Base-by-base conservation (phyloP, 306 rosid species). In the Castanea mollissima region DNA sequence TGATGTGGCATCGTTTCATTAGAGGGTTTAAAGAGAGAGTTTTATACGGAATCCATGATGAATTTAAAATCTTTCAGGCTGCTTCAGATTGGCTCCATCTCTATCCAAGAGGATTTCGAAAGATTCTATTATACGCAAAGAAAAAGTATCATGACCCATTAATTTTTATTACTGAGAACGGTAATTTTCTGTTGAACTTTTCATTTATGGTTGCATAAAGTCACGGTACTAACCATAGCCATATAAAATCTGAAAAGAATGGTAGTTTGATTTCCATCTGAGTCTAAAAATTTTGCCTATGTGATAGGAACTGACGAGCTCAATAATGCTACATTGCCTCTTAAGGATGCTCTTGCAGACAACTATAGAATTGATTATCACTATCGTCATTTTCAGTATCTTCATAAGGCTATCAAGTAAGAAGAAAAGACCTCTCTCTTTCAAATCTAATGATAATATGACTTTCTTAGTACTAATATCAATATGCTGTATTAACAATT, bases 81-180 rank as follows among this genome's bases (percentile, higher is more conserved):
- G 89, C 89, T 84, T 78, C 97, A 27, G 44, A 63, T 52, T 83
- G 89, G 94, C 69, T 88, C 5, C 74, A 77, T 1, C 74, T 83
- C 54, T 91, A 75, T 81, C 93, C 93, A 21, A 73, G 35, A 64
- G 94, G 97, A 65, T 60, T 92, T 73, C 74, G 21, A 5, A 86
- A 88, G 0, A 65, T 84, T 19, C 41, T 92, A 78, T 16, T 82
- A 51, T 87, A 92, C 32, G 77, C 80, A 2, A 91, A 80, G 57
- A 64, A 10, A 35, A 88, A 79, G 65, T 91, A 91, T 44, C 70
- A 86, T 10, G 82, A 88, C 49, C 92, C 90, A 8, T n/a, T 83
- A 13, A 86, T 88, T 58, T 91, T 85, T 49, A 91, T 91, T 2
- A 91, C 93, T 10, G 97, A 89, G 78, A 89, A 87, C 78, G 93